Evolutionary conservation across 306 rosid species (phyloP), one percentile per base, ranked within the genome.

Genomic region (Vigna mungo): DNA sequence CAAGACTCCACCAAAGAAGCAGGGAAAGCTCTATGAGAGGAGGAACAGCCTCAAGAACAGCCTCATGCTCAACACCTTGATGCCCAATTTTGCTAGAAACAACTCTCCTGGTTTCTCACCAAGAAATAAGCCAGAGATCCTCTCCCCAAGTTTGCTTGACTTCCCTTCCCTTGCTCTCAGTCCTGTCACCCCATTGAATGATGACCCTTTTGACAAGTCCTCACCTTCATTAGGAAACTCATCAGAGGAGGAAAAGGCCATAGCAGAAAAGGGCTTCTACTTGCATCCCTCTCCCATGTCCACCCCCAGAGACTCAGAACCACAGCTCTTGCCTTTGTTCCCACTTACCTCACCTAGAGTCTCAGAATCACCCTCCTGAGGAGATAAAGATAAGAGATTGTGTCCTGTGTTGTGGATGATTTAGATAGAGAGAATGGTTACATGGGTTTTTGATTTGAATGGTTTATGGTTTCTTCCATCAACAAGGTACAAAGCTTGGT

Each of bases 121-220:
- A 3, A 83, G 97, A 1, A 51, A 54, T 9, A 54, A 84, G 76
- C 82, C 78, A 7, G 99, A 95, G 88, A 88, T 95, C 74, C 84
- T 91, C 62, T 95, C 99, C 1, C 99, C 99, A 0, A 95, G 99
- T 54, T 7, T 92, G 61, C 94, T 95, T 0, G 91, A 91, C 18
- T 95, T 95, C 4, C 97, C 97, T 9, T 86, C 99, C 7, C 97
- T 95, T 36, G 87, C 90, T 41, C 97, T 95, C 16, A 90, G 97
- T 79, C 99, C 99, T 41, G 96, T 95, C 2, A 95, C 97, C 30
- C 97, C 99, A 9, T 84, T 92, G 49, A 87, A 88, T 68, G 89
- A 90, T 43, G 93, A 92, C 85, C 88, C 90, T 4, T 92, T 92
- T 39, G 91, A 89, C 73, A 91, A 94, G 63, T 86, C 91, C 25